These are phyloP conservation scores for Ilex paraguariensis DNA, from an alignment of 305 asterid species.

Conservation along the genomic window DNA sequence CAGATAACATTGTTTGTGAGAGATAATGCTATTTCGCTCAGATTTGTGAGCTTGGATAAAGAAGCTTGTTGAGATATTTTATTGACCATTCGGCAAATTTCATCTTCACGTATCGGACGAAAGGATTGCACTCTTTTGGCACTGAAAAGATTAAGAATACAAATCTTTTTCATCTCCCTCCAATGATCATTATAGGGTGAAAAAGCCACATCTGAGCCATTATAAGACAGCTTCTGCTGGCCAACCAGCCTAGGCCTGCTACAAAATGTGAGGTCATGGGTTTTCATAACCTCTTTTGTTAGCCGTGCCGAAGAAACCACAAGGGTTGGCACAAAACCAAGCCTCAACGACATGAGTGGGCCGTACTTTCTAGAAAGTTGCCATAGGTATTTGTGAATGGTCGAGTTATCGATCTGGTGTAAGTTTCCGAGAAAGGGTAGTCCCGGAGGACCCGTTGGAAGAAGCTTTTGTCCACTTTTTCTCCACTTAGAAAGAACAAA, in stretches of 20 bases:
- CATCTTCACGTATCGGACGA: slow-evolving; percentile 7
- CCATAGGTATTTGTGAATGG: background rate
- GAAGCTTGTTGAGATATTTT: slow-evolving; percentile 2
- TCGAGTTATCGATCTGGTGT: background rate
- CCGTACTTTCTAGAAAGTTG: background rate
- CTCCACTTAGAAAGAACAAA: background rate
- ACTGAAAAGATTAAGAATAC: slow-evolving; percentile 10
- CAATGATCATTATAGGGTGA: background rate
- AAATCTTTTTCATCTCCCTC: background rate
- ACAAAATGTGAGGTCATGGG: slow-evolving; percentile 7
- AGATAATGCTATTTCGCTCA: slow-evolving; percentile 4
- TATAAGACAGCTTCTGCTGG: background rate
- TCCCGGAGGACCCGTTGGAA: slow-evolving; percentile 9
- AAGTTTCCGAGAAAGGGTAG: slow-evolving; percentile 5
- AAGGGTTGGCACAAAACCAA: background rate
- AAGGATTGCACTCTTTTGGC: slow-evolving; percentile 4
- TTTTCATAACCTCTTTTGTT: slow-evolving; percentile 4
- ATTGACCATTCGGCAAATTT: slow-evolving; percentile 3
- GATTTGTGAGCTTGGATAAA: background rate
- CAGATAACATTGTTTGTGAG: background rate
- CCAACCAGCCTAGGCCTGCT: background rate
- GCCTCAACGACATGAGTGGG: background rate
- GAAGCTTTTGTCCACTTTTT: background rate
- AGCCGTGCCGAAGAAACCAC: slow-evolving; percentile 4
- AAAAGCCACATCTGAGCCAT: background rate